Conservation (phyloP, 2,329 filamentous ascomycete species). For the Ophiocordyceps robertsii region DNA sequence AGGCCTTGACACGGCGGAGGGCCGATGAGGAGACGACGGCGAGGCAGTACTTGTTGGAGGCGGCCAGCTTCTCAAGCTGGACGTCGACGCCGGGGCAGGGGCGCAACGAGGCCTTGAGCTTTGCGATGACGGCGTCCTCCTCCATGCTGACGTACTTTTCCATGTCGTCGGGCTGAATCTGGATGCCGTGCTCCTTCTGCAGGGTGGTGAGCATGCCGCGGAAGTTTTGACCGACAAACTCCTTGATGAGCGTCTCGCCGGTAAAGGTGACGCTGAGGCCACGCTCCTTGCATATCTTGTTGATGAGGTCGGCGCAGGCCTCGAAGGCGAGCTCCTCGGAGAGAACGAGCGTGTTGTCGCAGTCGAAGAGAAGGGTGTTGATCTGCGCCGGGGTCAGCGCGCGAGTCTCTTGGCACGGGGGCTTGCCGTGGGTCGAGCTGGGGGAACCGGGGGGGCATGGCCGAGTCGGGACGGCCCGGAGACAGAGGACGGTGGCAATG, state of each 20-base stretch:
- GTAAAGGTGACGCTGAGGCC: slow-evolving; percentile 57
- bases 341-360: slow-evolving; percentile 85
- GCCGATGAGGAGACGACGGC: slow-evolving; percentile 75
- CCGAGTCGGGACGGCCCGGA: not conserved
- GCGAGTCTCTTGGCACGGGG: too few relatives aligned
- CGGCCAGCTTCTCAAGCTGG: slow-evolving; percentile 50
- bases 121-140: slow-evolving; percentile 72
- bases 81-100: slow-evolving; percentile 57
- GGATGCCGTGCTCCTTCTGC: slow-evolving; percentile 62
- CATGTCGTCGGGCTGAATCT: slow-evolving; percentile 52
- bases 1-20: slow-evolving; percentile 62
- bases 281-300: slow-evolving; percentile 63
- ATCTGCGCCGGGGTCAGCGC: slow-evolving; percentile 25
- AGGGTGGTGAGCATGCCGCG: slow-evolving; percentile 76
- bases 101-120: slow-evolving; percentile 53
- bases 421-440: too few relatives aligned
- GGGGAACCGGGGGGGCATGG: not conserved
- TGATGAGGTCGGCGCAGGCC: slow-evolving; percentile 79
- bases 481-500: not conserved
- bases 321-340: slow-evolving; percentile 86
- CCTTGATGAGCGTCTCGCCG: slow-evolving; percentile 61
- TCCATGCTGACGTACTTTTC: slow-evolving; percentile 64
- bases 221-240: slow-evolving; percentile 93
- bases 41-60: slow-evolving; percentile 53
- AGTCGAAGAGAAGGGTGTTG: slow-evolving; percentile 62